Evolutionary conservation across 495 filamentous ascomycete species (phyloP).

Genomic region (Penicillium malachiteum): DNA sequence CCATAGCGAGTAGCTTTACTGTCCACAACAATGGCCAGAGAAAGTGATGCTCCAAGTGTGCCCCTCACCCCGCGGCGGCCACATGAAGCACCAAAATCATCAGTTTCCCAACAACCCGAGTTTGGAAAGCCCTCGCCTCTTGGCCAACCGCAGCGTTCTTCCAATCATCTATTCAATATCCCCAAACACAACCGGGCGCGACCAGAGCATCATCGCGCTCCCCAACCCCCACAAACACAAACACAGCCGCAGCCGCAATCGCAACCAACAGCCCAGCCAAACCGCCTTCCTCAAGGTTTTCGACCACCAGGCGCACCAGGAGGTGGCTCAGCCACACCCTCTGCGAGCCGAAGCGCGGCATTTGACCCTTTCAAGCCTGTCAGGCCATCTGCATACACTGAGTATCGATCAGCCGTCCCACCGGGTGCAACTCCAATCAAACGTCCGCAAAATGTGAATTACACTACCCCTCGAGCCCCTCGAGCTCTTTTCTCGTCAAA

Average conservation of each 20-base stretch:
- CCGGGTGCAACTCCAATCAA: conserved; percentile 41
- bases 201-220: conserved; percentile 49
- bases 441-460: conserved; percentile 44
- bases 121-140: conserved; percentile 60
- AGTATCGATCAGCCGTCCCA: conserved; percentile 26
- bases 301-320: conserved; percentile 20
- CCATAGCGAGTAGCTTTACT: not conserved
- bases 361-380: conserved; percentile 48
- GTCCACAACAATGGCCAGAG: conserved; percentile 36
- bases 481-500: conserved; percentile 46
- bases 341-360: conserved; percentile 25
- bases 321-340: conserved; percentile 15
- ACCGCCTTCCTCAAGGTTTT: conserved; percentile 17
- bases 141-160: conserved; percentile 41
- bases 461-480: conserved; percentile 38
- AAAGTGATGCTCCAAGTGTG: conserved; percentile 40
- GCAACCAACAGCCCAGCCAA: conserved; percentile 9
- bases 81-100: conserved; percentile 25
- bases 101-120: conserved; percentile 44
- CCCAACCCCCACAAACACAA: conserved; percentile 20
- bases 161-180: conserved; percentile 51
- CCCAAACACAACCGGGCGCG: conserved; percentile 48
- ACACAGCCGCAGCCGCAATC: conserved; percentile 15
- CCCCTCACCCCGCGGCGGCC: conserved; percentile 33
- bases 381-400: conserved; percentile 41